Evolutionary conservation across 2,329 filamentous ascomycete species (phyloP), one percentile per base, ranked within the genome.

Genomic region (Botryotinia narcissicola): DNA sequence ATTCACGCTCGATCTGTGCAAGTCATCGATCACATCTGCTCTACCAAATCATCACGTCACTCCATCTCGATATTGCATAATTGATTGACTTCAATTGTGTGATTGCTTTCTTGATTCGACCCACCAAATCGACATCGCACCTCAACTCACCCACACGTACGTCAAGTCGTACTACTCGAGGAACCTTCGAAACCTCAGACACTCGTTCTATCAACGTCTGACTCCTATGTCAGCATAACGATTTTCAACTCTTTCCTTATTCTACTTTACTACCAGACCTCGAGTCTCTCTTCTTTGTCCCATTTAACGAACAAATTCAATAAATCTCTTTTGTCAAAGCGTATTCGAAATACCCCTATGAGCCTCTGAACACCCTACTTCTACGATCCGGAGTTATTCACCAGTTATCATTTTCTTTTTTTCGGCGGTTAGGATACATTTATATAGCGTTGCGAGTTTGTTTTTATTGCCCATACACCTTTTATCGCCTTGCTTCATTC

Each of bases 291-390:
- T 75, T 76, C 77, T 75, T 76, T 78, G 73, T 74, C 70, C 76
- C 77, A 69, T 73, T 77, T 80, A 78, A 81, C 80, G 80, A 81
- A 76, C 79, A 70, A 78, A 66, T 89, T 75, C 86, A 85, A 68
- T 79, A 82, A 7, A 84, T 85, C 66, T 88, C 87, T 3, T 84
- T 90, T 71, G 80, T 84, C 78, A 83, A 76, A 85, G 86, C 70
- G 70, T 72, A 78, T 82, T 89, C 79, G 75, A 80, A 81, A 80
- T 80, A 78, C 80, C 79, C 81, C 79, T 80, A 83, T 82, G 82
- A 82, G 80, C 81, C 81, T 82, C 80, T 82, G 81, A 82, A 68
- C 64, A 68, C 74, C 78, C 79, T 79, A 77, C 79, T 79, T 77
- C 80, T 73, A 81, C 80, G 79, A 81, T 78, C 77, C 74, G 81